These are phyloP conservation scores for Sicyos edulis DNA, from an alignment of 306 rosid species.

Conservation along the genomic window DNA sequence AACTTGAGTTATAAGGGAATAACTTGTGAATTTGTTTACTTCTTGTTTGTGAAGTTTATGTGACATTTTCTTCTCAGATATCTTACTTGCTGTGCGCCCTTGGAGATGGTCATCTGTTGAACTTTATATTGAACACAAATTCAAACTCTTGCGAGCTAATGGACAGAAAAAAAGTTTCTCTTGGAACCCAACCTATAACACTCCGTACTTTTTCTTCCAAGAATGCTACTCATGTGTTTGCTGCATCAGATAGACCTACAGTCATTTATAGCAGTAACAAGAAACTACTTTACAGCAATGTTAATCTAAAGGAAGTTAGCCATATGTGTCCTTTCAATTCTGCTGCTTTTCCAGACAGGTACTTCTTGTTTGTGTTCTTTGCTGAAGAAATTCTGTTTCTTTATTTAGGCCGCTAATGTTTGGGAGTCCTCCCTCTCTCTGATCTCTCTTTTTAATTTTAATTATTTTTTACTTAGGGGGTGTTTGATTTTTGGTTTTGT, in stretches of 20 bases:
- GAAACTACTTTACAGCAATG: slow-evolving; percentile 87
- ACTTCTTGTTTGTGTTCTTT: slow-evolving; percentile 12
- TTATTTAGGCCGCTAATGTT: background rate
- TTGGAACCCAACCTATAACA: slow-evolving; percentile 98
- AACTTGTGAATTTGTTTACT: background rate
- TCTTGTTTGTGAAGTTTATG: background rate
- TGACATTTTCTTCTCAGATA: slow-evolving; percentile 46
- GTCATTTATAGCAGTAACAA: slow-evolving; percentile 98
- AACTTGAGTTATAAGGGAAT: background rate
- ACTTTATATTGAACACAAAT: slow-evolving; percentile 69
- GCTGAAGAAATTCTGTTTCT: background rate
- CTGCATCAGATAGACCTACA: slow-evolving; percentile 97
- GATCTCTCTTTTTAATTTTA: background rate
- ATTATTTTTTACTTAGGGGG: too few relatives aligned
- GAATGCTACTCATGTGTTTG: slow-evolving; percentile 90
- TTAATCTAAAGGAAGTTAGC: slow-evolving; percentile 94
- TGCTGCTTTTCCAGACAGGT: slow-evolving; percentile 99
- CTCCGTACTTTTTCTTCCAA: slow-evolving; percentile 93
- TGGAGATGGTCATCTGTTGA: slow-evolving; percentile 94
- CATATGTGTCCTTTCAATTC: slow-evolving; percentile 99
- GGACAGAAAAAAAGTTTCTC: slow-evolving; percentile 93
- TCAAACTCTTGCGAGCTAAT: slow-evolving; percentile 72
- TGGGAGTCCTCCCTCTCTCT: background rate
- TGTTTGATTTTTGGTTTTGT: too few relatives aligned
- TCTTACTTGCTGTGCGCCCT: slow-evolving; percentile 90